phyloP scores from a whole-genome alignment of 352 stramenopile species.

The Pythium volutum region DNA sequence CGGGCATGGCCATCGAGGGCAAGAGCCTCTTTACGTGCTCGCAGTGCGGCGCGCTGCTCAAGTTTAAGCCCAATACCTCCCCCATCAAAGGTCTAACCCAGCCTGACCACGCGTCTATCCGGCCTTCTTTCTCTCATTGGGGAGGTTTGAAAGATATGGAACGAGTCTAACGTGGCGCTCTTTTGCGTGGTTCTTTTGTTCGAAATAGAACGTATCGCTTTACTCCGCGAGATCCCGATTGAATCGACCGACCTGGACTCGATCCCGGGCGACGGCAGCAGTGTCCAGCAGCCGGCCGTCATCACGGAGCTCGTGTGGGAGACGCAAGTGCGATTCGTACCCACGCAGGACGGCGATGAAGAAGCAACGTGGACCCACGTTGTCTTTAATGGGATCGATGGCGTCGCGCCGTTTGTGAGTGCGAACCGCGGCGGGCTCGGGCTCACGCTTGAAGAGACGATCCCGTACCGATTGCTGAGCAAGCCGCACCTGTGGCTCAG shows the following conservation, averaged over 20 bases:
- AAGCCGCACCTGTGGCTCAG: conserved; percentile 74
- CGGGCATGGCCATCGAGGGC: conserved; percentile 52
- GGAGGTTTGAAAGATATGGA: neutral
- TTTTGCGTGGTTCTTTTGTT: neutral
- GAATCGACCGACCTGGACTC: conserved; percentile 11
- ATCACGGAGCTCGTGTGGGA: conserved; percentile 31
- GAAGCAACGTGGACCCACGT: conserved; percentile 32
- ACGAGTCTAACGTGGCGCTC: conserved; percentile 1
- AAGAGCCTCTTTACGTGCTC: conserved; percentile 79
- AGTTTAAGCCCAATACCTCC: conserved; percentile 54
- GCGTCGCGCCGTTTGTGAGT: conserved; percentile 54
- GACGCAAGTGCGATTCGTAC: conserved; percentile 13
- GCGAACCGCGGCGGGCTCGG: conserved; percentile 62
- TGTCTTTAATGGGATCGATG: conserved; percentile 37
- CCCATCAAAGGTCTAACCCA: conserved; percentile 48
- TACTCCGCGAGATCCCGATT: conserved; percentile 37
- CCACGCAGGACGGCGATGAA: neutral
- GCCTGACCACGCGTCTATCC: neutral
- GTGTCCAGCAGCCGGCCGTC: conserved; percentile 21
- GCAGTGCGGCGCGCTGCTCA: conserved; percentile 67
- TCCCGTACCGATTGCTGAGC: conserved; percentile 58
- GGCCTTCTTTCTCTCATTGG: neutral
- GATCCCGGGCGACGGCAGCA: conserved; percentile 5
- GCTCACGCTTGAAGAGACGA: conserved; percentile 52
- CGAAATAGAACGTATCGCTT: conserved; percentile 49